A percentile compares a stretch with the other conserved stretches of the same genome.
These are phyloP conservation scores for Clonostachys chloroleuca DNA, from an alignment of 2,329 filamentous ascomycete species.

Conservation along the genomic window DNA sequence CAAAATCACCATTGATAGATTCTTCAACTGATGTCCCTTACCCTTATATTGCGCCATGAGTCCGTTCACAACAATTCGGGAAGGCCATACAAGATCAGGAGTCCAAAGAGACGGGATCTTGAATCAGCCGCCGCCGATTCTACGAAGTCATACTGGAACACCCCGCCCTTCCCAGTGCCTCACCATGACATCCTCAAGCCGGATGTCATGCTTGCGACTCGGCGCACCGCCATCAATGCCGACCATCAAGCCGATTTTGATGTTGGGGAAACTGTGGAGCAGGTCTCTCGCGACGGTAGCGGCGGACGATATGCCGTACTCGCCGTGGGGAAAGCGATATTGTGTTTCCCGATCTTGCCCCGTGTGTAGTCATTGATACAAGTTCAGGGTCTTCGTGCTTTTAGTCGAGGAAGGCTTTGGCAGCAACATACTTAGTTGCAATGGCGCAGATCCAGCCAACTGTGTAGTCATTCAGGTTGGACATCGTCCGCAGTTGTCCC, in stretches of 20 bases:
- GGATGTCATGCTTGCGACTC: conserved; percentile 13
- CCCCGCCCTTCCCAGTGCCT: not conserved
- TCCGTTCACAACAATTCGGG: no score
- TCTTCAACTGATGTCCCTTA: no score
- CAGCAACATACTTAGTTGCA: conserved; percentile 13
- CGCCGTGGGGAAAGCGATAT: conserved; percentile 21
- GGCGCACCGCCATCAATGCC: conserved; percentile 13
- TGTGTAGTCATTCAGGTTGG: conserved; percentile 8
- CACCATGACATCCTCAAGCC: conserved; percentile 7
- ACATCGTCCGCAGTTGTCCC: not conserved
- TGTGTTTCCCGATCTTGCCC: conserved; percentile 19
- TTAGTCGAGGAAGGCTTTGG: conserved; percentile 14
- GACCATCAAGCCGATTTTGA: conserved; percentile 10
- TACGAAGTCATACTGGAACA: conserved; percentile 5
- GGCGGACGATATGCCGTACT: conserved; percentile 19
- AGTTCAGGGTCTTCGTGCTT: conserved; percentile 6
- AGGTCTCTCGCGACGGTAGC: conserved; percentile 21
- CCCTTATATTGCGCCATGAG: no score
- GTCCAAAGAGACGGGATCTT: no score
- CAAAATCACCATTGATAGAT: no score
- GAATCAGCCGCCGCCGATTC: no score
- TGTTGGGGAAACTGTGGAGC: conserved; percentile 21
- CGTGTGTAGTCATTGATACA: conserved; percentile 15
- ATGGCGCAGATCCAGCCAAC: conserved; percentile 20
- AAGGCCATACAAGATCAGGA: no score